These are phyloP conservation scores for Sclerotinia spermophila DNA, from an alignment of 2,329 filamentous ascomycete species.

Conservation along the genomic window DNA sequence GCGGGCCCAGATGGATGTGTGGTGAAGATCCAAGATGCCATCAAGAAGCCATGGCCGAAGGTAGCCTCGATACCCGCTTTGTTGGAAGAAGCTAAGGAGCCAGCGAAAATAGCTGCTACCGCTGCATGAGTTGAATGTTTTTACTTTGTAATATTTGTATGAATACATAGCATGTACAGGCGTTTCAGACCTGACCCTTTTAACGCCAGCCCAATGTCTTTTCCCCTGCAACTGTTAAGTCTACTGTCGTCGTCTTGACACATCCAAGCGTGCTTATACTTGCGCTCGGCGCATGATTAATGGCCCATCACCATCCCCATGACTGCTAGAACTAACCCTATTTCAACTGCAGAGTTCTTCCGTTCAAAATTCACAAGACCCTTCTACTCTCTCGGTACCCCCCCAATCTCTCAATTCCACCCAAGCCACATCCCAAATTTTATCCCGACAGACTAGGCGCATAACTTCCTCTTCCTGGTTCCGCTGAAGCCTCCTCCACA, in stretches of 20 bases:
- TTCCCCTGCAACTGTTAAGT: constrained; percentile 19
- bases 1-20: constrained; percentile 84
- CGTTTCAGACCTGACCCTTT: constrained; percentile 29
- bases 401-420: neutral
- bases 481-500: constrained; percentile 42
- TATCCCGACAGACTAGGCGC: constrained; percentile 34
- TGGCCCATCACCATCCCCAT: neutral
- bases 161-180: constrained; percentile 33
- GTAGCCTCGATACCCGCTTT: constrained; percentile 44
- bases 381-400: constrained; percentile 7
- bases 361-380: neutral
- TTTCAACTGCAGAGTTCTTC: neutral
- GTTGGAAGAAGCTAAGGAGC: constrained; percentile 48
- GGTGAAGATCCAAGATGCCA: constrained; percentile 82
- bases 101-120: constrained; percentile 33
- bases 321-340: neutral
- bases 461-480: constrained; percentile 37
- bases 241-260: neutral
- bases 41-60: constrained; percentile 76
- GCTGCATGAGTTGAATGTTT: constrained; percentile 25
- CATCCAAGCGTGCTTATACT: constrained; percentile 7
- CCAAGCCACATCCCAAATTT: neutral
- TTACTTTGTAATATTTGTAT: constrained; percentile 32
- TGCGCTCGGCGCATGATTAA: neutral
- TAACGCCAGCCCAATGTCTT: constrained; percentile 14